Percentiles rank a stretch among this genome's conserved stretches.
Conservation (phyloP, 164 flowering plant species). For the Litsea cubeba region DNA sequence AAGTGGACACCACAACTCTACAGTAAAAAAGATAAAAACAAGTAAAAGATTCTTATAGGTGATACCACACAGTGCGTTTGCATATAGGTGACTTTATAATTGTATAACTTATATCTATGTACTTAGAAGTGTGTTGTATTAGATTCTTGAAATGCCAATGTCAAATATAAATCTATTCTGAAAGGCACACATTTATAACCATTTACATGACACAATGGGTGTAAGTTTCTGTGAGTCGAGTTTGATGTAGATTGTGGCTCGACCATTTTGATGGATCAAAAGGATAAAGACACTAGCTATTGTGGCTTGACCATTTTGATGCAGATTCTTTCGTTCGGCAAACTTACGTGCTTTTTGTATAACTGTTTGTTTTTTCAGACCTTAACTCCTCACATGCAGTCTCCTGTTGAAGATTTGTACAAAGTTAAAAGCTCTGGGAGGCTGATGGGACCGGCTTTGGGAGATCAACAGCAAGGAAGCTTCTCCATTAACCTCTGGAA, state of each 20-base stretch:
- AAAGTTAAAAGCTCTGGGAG: constrained; percentile 33
- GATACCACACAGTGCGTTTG: too few species aligned
- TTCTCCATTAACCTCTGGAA: constrained; percentile 84
- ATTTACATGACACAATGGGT: neutral
- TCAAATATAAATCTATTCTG: neutral
- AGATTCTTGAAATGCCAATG: neutral
- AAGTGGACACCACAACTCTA: too few species aligned
- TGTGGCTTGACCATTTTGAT: neutral
- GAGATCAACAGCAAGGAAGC: constrained; percentile 78
- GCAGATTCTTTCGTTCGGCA: neutral
- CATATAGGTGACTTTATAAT: neutral
- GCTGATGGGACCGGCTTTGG: constrained; percentile 65
- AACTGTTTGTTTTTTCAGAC: constrained; percentile 43
- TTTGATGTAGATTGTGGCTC: neutral
- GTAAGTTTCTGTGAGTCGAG: neutral
- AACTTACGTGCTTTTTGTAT: neutral
- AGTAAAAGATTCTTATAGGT: too few species aligned
- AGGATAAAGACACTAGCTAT: neutral
- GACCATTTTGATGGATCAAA: neutral
- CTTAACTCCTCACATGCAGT: constrained; percentile 88
- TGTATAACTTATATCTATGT: too few species aligned
- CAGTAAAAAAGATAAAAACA: too few species aligned
- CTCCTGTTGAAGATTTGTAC: constrained; percentile 37
- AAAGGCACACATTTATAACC: neutral
- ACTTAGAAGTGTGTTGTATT: neutral